Evolutionary conservation across 495 filamentous ascomycete genomes (phyloP).

Genomic region (Penicillium crystallinum): DNA sequence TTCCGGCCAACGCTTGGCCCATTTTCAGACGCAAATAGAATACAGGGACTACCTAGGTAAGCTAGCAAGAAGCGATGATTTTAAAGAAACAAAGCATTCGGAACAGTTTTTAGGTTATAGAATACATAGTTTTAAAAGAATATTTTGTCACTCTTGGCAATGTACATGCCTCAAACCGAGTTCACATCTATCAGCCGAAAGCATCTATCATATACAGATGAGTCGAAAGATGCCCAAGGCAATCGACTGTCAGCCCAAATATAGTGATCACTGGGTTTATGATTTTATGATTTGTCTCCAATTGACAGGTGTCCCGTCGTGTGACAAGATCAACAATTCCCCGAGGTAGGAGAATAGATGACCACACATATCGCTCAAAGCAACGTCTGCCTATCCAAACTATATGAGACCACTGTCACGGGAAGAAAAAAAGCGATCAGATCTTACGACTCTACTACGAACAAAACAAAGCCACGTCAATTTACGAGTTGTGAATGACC

Average conservation of each 20-base stretch:
- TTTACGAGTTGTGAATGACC: slow-evolving; percentile 15
- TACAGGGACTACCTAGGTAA: too few species aligned
- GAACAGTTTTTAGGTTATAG: too few species aligned
- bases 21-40: slow-evolving; percentile 6
- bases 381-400: not conserved
- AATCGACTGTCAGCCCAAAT: not conserved
- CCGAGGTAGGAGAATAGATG: slow-evolving; percentile 9
- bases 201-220: not conserved
- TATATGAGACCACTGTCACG: slow-evolving; percentile 8
- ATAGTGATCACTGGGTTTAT: slow-evolving; percentile 8
- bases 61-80: too few species aligned
- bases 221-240: not conserved
- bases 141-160: too few species aligned
- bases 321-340: slow-evolving; percentile 17
- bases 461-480: slow-evolving; percentile 25
- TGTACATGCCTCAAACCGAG: too few species aligned
- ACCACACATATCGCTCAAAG: not conserved
- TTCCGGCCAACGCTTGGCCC: not conserved
- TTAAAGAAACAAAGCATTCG: too few species aligned
- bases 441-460: not conserved
- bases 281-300: slow-evolving; percentile 23
- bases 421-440: not conserved
- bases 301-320: slow-evolving; percentile 21
- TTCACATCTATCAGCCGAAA: too few species aligned
- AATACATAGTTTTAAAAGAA: too few species aligned